phyloP scores from a whole-genome alignment of 1,284 basidiomycete genomes.

The Leccinum subatratum region DNA sequence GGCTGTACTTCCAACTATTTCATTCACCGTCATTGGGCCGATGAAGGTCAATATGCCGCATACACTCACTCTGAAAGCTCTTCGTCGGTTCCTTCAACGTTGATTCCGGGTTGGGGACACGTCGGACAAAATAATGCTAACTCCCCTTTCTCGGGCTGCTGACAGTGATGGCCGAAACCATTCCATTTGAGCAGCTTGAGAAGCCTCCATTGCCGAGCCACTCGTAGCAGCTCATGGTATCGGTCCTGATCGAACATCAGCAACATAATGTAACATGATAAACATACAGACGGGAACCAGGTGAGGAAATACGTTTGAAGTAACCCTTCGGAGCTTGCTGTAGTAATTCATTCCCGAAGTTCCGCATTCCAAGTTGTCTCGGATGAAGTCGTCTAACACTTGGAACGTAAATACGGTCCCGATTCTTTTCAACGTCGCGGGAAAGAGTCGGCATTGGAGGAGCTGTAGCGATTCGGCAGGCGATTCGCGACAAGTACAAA shows the following conservation, averaged over 20 bases:
- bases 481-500: not conserved
- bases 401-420: not conserved
- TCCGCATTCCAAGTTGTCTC: constrained; percentile 26
- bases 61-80: too few species aligned
- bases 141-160: not conserved
- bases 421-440: not conserved
- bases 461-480: not conserved
- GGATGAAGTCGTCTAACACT: constrained; percentile 19
- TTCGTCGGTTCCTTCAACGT: not conserved
- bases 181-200: not conserved
- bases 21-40: too few species aligned
- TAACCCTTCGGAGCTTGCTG: constrained; percentile 20
- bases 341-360: constrained; percentile 28
- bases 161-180: not conserved
- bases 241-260: not conserved
- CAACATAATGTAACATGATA: not conserved
- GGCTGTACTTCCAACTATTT: constrained; percentile 7
- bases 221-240: not conserved
- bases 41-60: too few species aligned
- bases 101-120: not conserved
- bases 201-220: not conserved
- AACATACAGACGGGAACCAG: constrained; percentile 12
- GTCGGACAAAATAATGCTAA: not conserved
- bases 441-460: not conserved
- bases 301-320: constrained; percentile 21